Base-by-base conservation (phyloP, 2,329 filamentous ascomycete species). In the Aspergillus niger region DNA sequence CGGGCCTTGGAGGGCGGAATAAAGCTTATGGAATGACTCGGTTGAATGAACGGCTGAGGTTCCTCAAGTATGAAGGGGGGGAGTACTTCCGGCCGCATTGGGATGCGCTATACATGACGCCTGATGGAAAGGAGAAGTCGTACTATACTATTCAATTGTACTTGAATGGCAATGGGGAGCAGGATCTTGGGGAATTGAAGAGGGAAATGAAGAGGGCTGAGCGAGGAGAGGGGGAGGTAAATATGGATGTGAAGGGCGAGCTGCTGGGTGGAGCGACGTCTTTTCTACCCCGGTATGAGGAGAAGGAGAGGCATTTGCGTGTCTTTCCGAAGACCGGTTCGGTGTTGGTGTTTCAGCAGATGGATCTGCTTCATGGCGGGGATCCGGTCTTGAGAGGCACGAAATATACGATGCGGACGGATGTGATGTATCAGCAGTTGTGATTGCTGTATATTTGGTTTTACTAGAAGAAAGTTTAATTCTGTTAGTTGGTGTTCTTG, bases 31-130 rank as follows among this genome's bases (percentile, higher is more conserved):
- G 61, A 20, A 51, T 78, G 15, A 70, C 71, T 1, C 58, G 87
- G 8, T 72, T 91, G 44, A 95, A 95, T 72, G 85, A 92, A 71
- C 79, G 90, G 38, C 83, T 93, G 83, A 80, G 91, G 28, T 93
- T 93, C 68, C 77, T 96, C 54, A 88, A 85, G 69, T 95, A 95
- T 72, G 81, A 82, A 0, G 76, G 81, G 0, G 90, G 90, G 0
- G 87, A 92, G 68, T 94, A 88, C 71, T 95, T 96, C 69, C 83
- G 82, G 62, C 81, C 87, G 3, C 91, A 94, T 70, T 87, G 83
- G 65, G 91, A 94, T 70, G 86, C 84, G 0, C 68, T 78, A 0
- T 94, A 89, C 66, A 78, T 78, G 53, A 87, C 85, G 15, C 80
- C 82, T 0, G 82, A 86, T 56, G 76, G 79, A 7, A 77, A 72